phyloP scores from a whole-genome alignment of 768 basidiomycete genomes.

The Trametes coccinea region DNA sequence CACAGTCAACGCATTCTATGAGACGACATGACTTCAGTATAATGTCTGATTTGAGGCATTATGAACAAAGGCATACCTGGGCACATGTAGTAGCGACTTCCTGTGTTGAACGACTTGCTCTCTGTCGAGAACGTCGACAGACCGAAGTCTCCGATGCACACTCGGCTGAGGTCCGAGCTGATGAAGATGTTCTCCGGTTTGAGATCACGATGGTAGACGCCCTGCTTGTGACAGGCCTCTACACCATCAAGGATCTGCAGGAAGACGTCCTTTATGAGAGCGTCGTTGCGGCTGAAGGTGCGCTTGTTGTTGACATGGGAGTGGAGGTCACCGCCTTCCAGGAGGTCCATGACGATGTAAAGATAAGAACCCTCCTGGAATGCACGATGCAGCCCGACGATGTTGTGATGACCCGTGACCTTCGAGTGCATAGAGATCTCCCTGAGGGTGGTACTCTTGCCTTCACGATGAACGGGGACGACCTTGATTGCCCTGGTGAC shows the following conservation, averaged over 20 bases:
- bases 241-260: conserved; percentile 56
- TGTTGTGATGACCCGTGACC: conserved; percentile 56
- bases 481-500: conserved; percentile 26
- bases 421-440: conserved; percentile 63
- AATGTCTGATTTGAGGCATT: not conserved
- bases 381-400: conserved; percentile 68
- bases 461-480: conserved; percentile 2
- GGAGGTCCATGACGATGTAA: conserved; percentile 63
- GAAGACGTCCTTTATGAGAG: conserved; percentile 48
- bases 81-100: conserved; percentile 68
- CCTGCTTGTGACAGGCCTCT: conserved; percentile 47
- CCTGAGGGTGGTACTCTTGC: conserved; percentile 48
- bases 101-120: conserved; percentile 55
- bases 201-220: conserved; percentile 58
- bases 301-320: conserved; percentile 39
- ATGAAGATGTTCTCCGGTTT: conserved; percentile 56
- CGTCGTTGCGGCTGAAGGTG: conserved; percentile 44
- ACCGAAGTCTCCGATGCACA: conserved; percentile 51
- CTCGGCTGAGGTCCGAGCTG: conserved; percentile 38
- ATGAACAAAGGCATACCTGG: conserved; percentile 48
- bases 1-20: conserved; percentile 55
- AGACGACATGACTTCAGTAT: not conserved
- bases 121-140: conserved; percentile 36
- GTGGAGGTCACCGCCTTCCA: conserved; percentile 47
- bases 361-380: conserved; percentile 60